phyloP scores from a whole-genome alignment of 257 asterid species.

The Scutellaria galericulata region DNA sequence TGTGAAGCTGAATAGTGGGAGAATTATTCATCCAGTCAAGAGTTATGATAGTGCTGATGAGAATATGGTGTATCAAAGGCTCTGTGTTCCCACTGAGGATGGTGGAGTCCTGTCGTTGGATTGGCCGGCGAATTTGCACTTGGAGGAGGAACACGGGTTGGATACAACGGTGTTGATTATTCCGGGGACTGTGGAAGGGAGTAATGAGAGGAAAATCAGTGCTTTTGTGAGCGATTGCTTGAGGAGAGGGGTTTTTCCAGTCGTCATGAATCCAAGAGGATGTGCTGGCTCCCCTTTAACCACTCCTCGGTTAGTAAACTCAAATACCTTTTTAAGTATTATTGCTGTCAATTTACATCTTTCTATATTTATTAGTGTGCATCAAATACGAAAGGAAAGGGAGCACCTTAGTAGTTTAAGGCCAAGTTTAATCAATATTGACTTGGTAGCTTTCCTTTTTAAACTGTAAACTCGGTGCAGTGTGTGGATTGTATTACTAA shows the following conservation, averaged over 20 bases:
- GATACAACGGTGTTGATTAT: constrained; percentile 82
- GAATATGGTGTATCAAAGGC: constrained; percentile 79
- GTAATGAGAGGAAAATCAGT: constrained; percentile 60
- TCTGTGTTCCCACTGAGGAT: constrained; percentile 72
- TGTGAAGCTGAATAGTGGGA: constrained; percentile 70
- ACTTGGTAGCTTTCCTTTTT: neutral
- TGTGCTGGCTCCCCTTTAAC: constrained; percentile 95
- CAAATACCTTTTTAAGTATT: neutral
- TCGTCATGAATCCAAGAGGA: constrained; percentile 97
- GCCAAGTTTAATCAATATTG: neutral
- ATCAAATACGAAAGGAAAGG: constrained; percentile 4
- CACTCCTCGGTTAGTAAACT: constrained; percentile 69
- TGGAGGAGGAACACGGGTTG: constrained; percentile 84
- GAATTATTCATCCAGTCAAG: constrained; percentile 46
- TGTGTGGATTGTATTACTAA: constrained; percentile 13
- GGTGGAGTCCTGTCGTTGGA: constrained; percentile 92
- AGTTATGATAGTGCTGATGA: constrained; percentile 45
- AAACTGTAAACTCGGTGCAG: constrained; percentile 5
- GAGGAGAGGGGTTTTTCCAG: constrained; percentile 81
- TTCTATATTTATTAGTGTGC: neutral
- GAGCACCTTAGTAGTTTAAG: neutral
- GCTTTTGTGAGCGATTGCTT: constrained; percentile 68
- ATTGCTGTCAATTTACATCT: neutral
- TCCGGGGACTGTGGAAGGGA: constrained; percentile 90
- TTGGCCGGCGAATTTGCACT: constrained; percentile 88